Base-by-base conservation (phyloP, 139 green algal genomes). In the Deuterostichococcus epilithicus region DNA sequence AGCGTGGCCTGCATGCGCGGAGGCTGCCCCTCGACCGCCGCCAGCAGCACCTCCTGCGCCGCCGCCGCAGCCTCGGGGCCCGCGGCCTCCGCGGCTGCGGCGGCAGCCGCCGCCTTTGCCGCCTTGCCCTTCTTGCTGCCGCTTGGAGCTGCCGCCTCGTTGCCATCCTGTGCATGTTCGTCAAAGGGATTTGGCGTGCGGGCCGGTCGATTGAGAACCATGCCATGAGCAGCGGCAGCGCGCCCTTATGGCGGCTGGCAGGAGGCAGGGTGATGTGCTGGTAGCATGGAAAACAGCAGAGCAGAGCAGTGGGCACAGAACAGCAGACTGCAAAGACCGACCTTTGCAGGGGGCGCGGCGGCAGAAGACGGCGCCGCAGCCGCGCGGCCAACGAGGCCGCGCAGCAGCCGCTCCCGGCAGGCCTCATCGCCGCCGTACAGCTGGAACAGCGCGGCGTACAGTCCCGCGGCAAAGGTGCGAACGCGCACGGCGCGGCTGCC, bases 351-450 rank as follows among this genome's bases (percentile, higher is more conserved):
- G n/a, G 36, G 35, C 25, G 37, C 22, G 6, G 28, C 38, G 63
- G 59, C 35, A 38, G 26, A 25, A 52, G 39, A 59, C 65, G 35
- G 47, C 26, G 26, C 34, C 32, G 38, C 35, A 6, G 65, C 77
- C 44, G 80, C 85, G 32, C 73, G 72, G 35, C 71, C 69, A 8
- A 88, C 77, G 26, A 89, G 65, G 42, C 84, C 81, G 20, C 73
- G 68, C 67, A 90, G 76, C 78, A 90, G 86, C 45, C 82, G 75
- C 73, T 87, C 80, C 3, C 81, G 71, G 70, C 75, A 68, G 60
- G 52, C 52, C 25, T 82, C 78, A 34, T 86, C 79, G 33, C 74
- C 65, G 52, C 68, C 71, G n/a, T 86, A 89, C 59, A 89, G 73
- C 36, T 63, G 45, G 65, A 86, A 83, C 63, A 81, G 76, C 63